These are phyloP conservation scores for Chlamydomonas sphaeroides DNA, from an alignment of 139 green algal species.

Conservation along the genomic window DNA sequence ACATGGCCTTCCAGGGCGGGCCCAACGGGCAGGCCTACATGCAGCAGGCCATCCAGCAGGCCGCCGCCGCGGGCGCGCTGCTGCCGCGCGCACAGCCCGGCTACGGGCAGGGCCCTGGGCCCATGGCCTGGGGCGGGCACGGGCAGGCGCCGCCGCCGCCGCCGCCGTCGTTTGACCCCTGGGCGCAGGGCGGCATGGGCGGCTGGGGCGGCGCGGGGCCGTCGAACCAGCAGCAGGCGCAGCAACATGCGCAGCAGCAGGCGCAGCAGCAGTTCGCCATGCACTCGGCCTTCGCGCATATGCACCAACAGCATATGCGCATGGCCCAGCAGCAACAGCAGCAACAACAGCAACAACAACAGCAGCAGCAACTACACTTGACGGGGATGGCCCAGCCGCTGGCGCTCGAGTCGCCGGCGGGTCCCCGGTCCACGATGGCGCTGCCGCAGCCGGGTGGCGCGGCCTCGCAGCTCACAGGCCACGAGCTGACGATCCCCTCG, in stretches of 20 bases:
- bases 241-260: not conserved
- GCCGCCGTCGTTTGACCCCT: too few relatives aligned
- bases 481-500: constrained; percentile 24
- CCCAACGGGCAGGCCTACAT: too few relatives aligned
- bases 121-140: too few relatives aligned
- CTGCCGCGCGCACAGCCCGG: too few relatives aligned
- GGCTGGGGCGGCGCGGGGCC: too few relatives aligned
- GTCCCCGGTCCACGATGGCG: too few relatives aligned
- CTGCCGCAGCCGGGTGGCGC: not conserved
- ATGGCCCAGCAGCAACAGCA: not conserved
- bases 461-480: not conserved
- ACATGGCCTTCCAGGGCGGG: too few relatives aligned
- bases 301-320: not conserved
- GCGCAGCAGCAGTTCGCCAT: not conserved
- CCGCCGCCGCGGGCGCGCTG: too few relatives aligned
- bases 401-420: not conserved
- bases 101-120: too few relatives aligned
- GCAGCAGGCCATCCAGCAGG: not conserved
- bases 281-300: not conserved
- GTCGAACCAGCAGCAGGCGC: too few relatives aligned
- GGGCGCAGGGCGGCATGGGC: too few relatives aligned
- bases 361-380: not conserved
- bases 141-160: too few relatives aligned
- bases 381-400: not conserved
- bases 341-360: not conserved